phyloP scores from a whole-genome alignment of 2,329 filamentous ascomycete genomes.

The Helotiales sp. region DNA sequence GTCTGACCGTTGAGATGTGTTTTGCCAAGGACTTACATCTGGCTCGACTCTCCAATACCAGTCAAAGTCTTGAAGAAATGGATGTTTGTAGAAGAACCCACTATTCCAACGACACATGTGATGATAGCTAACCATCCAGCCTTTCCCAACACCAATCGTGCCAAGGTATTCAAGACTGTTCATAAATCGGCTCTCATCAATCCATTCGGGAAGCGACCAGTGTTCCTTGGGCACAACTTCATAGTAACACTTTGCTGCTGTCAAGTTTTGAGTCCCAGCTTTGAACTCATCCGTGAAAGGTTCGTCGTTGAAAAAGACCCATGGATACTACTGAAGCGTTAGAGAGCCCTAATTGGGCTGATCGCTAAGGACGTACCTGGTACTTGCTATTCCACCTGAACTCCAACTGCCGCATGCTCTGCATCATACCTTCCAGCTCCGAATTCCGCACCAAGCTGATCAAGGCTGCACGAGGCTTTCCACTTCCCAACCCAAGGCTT shows the following conservation, averaged over 20 bases:
- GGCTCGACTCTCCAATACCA: conserved; percentile 64
- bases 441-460: conserved; percentile 72
- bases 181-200: conserved; percentile 88
- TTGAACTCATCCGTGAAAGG: conserved; percentile 80
- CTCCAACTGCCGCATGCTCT: conserved; percentile 72
- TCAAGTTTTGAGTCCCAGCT: conserved; percentile 62
- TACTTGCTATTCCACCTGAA: conserved; percentile 73
- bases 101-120: conserved; percentile 98
- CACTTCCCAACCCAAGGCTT: neutral
- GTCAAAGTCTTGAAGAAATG: conserved; percentile 61
- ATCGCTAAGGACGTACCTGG: conserved; percentile 11
- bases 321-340: conserved; percentile 64
- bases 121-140: conserved; percentile 91
- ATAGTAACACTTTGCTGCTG: conserved; percentile 70
- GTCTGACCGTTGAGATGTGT: conserved; percentile 13
- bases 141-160: conserved; percentile 93
- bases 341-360: neutral
- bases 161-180: conserved; percentile 90
- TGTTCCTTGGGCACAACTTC: conserved; percentile 80
- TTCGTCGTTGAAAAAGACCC: conserved; percentile 84
- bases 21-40: conserved; percentile 46
- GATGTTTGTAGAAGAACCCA: conserved; percentile 78
- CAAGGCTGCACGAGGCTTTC: conserved; percentile 44
- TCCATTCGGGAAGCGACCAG: conserved; percentile 94
- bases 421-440: conserved; percentile 66